Percentiles rank a stretch among this genome's conserved stretches.
These are phyloP conservation scores for Ceriops zippeliana DNA, from an alignment of 345 rosid species.

Conservation along the genomic window DNA sequence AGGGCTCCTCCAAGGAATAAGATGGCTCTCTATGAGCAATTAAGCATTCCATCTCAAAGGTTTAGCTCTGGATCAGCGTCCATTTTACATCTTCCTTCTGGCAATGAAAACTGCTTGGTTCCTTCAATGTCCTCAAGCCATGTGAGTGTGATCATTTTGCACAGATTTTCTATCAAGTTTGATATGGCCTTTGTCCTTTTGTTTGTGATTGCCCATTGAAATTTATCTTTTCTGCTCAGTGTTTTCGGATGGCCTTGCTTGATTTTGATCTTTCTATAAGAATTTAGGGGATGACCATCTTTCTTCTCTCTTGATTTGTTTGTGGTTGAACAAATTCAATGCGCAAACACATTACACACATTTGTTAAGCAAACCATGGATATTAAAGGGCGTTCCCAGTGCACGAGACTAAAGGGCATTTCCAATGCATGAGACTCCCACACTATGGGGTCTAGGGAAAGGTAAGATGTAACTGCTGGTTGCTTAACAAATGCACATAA, in stretches of 20 bases:
- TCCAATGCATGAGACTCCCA: too few relatives aligned
- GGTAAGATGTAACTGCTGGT: neutral
- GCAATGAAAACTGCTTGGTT: slow-evolving; percentile 25
- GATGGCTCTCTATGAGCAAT: slow-evolving; percentile 73
- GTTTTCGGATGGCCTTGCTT: too few relatives aligned
- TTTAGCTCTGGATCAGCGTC: slow-evolving; percentile 31
- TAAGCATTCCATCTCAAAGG: slow-evolving; percentile 57
- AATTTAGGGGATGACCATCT: too few relatives aligned
- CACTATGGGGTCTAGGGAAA: too few relatives aligned
- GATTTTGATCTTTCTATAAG: too few relatives aligned
- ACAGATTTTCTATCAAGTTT: neutral
- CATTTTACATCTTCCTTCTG: slow-evolving; percentile 34
- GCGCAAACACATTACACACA: neutral
- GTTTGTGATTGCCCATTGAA: too few relatives aligned
- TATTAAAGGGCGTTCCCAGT: too few relatives aligned
- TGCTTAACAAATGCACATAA: neutral
- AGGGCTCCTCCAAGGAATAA: slow-evolving; percentile 75
- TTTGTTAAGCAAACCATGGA: neutral
- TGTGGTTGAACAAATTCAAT: neutral
- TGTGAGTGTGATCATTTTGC: slow-evolving; percentile 30
- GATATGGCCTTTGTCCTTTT: neutral
- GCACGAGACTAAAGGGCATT: too few relatives aligned
- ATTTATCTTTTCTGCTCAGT: too few relatives aligned
- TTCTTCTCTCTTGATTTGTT: neutral
- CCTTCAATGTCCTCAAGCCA: slow-evolving; percentile 36